These are phyloP conservation scores for Rhizomucor miehei DNA, from an alignment of 371 early-diverging fungal genomes.

Conservation along the genomic window DNA sequence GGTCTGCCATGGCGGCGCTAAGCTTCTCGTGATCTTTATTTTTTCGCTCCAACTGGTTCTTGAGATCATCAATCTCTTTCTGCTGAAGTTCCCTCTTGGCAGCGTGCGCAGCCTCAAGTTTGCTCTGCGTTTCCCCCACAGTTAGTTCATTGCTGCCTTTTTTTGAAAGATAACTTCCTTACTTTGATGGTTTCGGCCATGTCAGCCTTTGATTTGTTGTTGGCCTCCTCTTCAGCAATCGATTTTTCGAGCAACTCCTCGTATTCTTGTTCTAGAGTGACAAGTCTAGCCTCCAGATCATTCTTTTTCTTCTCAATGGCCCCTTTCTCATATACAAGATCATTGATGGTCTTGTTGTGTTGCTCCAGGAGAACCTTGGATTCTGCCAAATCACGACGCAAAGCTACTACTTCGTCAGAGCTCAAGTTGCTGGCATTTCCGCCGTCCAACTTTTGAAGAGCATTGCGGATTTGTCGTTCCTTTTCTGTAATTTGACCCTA, in stretches of 20 bases:
- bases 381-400: slow-evolving; percentile 79
- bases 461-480: slow-evolving; percentile 71
- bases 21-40: slow-evolving; percentile 71
- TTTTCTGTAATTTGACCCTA: slow-evolving; percentile 68
- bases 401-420: slow-evolving; percentile 64
- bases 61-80: slow-evolving; percentile 76
- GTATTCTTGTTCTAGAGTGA: slow-evolving; percentile 81
- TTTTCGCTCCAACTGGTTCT: slow-evolving; percentile 63
- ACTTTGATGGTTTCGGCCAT: slow-evolving; percentile 71
- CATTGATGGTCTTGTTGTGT: slow-evolving; percentile 65
- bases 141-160: background rate
- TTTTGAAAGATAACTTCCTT: slow-evolving; percentile 3
- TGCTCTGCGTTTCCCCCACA: slow-evolving; percentile 35
- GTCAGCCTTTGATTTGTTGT: slow-evolving; percentile 56
- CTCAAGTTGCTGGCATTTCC: slow-evolving; percentile 17
- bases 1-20: slow-evolving; percentile 54
- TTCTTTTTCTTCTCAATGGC: slow-evolving; percentile 58
- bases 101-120: slow-evolving; percentile 82
- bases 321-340: slow-evolving; percentile 65
- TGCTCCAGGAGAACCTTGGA: slow-evolving; percentile 65
- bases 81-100: slow-evolving; percentile 76
- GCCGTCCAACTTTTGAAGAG: slow-evolving; percentile 62
- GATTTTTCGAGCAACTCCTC: slow-evolving; percentile 93
- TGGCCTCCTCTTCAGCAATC: slow-evolving; percentile 87
- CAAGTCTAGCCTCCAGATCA: slow-evolving; percentile 75